Conservation (phyloP, 2,329 filamentous ascomycete genomes). For the Hypoxylon sp. region DNA sequence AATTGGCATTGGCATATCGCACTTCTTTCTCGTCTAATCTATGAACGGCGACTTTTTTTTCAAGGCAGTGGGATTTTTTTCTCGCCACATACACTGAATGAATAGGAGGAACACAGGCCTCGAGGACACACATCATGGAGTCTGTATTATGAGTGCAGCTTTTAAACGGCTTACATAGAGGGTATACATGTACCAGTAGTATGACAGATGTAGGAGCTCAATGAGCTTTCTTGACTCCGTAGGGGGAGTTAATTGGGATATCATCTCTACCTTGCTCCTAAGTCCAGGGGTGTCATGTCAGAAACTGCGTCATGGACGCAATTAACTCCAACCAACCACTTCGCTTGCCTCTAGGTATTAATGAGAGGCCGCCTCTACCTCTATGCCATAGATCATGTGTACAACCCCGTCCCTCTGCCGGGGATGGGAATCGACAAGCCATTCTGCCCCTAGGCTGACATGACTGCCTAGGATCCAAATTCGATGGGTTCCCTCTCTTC, state of each 20-base stretch:
- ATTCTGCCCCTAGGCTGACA: neutral
- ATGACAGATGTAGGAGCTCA: conserved; percentile 4
- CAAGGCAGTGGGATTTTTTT: neutral
- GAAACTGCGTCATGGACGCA: neutral
- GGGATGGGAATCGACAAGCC: neutral
- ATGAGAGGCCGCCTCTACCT: neutral
- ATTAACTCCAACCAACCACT: neutral
- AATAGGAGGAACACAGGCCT: conserved; percentile 4
- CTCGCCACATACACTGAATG: conserved; percentile 9
- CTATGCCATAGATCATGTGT: neutral
- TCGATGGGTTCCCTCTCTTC: neutral
- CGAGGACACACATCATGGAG: conserved; percentile 20
- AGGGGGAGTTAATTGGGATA: conserved; percentile 7
- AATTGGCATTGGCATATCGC: conserved; percentile 1
- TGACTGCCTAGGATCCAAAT: neutral
- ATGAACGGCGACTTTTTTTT: neutral
- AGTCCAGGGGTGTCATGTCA: neutral
- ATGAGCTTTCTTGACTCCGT: neutral
- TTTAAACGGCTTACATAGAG: conserved; percentile 20
- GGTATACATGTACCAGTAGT: conserved; percentile 21
- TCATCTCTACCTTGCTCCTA: conserved; percentile 14
- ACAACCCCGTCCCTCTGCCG: neutral
- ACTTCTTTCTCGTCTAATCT: conserved; percentile 10
- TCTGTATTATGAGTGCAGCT: conserved; percentile 30
- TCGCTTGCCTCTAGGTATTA: conserved; percentile 1